Evolutionary conservation across 2,329 filamentous ascomycete species (phyloP).

Genomic region (Hortaea sp.): DNA sequence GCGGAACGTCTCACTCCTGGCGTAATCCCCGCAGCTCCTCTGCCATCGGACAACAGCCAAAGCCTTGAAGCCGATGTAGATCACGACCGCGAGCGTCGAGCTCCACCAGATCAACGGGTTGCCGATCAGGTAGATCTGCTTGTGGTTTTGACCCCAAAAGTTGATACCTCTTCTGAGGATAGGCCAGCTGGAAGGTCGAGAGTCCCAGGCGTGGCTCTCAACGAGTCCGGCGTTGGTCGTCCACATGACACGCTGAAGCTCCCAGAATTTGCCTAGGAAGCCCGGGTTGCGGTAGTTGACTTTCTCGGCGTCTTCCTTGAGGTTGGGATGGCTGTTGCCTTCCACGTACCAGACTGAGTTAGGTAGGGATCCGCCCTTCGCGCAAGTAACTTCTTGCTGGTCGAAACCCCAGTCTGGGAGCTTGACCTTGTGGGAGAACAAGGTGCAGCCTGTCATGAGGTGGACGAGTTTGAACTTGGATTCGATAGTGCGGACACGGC

Average conservation of each 20-base stretch:
- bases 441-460: slow-evolving; percentile 87
- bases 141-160: slow-evolving; percentile 92
- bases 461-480: slow-evolving; percentile 94
- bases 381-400: slow-evolving; percentile 98
- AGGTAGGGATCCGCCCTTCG: slow-evolving; percentile 77
- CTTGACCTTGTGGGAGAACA: slow-evolving; percentile 99
- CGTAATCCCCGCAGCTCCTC: slow-evolving; percentile 79
- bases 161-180: slow-evolving; percentile 90
- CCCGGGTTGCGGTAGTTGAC: slow-evolving; percentile 93
- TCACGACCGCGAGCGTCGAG: slow-evolving; percentile 63
- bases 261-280: slow-evolving; percentile 96
- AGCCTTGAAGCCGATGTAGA: slow-evolving; percentile 78
- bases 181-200: slow-evolving; percentile 86
- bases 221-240: slow-evolving; percentile 91
- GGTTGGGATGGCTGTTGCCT: slow-evolving; percentile 71
- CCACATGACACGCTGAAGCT: slow-evolving; percentile 98
- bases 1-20: slow-evolving; percentile 66
- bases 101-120: slow-evolving; percentile 95
- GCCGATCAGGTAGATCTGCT: slow-evolving; percentile 91
- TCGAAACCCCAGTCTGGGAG: slow-evolving; percentile 96
- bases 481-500: slow-evolving; percentile 82
- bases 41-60: slow-evolving; percentile 88
- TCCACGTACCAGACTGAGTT: slow-evolving; percentile 98
- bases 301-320: slow-evolving; percentile 67
- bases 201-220: slow-evolving; percentile 97